Evolutionary conservation across 441 rosid genomes (phyloP), one percentile per base, ranked within the genome.

Genomic region (Raphanus hybrid): DNA sequence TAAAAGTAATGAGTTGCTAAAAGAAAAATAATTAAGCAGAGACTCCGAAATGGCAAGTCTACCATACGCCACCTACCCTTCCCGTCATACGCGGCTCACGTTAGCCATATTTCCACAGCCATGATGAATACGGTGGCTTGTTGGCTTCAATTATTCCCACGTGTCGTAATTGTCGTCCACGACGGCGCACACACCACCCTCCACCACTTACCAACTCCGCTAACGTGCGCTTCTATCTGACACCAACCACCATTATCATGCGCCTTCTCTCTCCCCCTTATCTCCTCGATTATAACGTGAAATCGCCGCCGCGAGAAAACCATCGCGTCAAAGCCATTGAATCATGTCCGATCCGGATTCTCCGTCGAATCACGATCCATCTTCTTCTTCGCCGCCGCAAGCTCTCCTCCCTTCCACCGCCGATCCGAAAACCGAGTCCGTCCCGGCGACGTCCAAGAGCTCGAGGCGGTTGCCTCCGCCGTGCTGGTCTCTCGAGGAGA

Each of bases 381-480:
- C 26, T 20, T 20, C 83, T 1, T 20, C 23, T 23, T 23, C 26
- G 26, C 26, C 26, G 26, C 26, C 26, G 26, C 26, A 20, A 65
- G 18, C 80, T 10, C 84, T 76, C 50, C 83, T 80, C 34, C 85
- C 88, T 23, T 41, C 48, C 34, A 45, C 43, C 39, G 15, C 79
- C 64, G 76, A 73, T 77, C 64, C 29, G 74, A 60, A 37, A 11
- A 14, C 39, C 35, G 54, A 59, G 7, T 60, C 82, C 15, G 10
- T 78, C 15, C 82, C 86, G 3, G 58, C 16, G 59, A 3, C 70
- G 10, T 57, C 87, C 2, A 67, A 85, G 18, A 92, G 84, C 70
- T 91, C 95, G 0, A 90, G 97, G 11, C 95, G 98, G 34, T 90
- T 94, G 16, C 98, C 97, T 0, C 98, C 97, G 16, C 98, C 97